Evolutionary conservation across 352 stramenopile species (phyloP).

Genomic region (Elongisporangium anandrum): DNA sequence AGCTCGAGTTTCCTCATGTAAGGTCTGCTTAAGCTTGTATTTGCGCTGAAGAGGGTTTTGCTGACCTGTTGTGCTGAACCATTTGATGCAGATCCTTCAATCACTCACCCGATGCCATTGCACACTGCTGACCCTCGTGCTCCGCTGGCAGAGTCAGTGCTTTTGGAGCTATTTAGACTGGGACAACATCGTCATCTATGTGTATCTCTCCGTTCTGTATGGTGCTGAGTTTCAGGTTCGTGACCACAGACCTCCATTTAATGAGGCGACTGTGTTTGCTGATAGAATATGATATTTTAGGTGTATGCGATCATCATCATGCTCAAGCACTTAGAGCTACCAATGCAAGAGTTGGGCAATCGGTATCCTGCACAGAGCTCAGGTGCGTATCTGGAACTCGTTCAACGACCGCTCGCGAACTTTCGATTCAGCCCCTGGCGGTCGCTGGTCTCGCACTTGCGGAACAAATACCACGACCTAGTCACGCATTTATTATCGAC

Average conservation of each 20-base stretch:
- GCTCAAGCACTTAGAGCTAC: slow-evolving; percentile 42
- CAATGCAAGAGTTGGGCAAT: slow-evolving; percentile 24
- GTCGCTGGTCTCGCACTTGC: slow-evolving; percentile 34
- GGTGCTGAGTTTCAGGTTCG: slow-evolving; percentile 55
- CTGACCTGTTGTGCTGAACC: not conserved
- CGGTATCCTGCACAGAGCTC: slow-evolving; percentile 20
- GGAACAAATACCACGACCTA: slow-evolving; percentile 46
- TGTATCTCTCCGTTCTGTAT: slow-evolving; percentile 53
- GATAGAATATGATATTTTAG: slow-evolving; percentile 13
- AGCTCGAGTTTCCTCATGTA: slow-evolving; percentile 50
- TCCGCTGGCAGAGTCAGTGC: slow-evolving; percentile 47
- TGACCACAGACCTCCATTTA: not conserved
- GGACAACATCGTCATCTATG: slow-evolving; percentile 45
- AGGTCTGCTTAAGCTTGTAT: not conserved
- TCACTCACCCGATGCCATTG: slow-evolving; percentile 39
- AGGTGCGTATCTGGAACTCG: slow-evolving; percentile 25
- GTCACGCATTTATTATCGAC: slow-evolving; percentile 3
- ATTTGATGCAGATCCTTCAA: slow-evolving; percentile 29
- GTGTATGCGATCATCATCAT: slow-evolving; percentile 45
- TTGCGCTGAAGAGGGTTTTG: not conserved
- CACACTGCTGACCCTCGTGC: slow-evolving; percentile 35
- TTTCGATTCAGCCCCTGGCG: slow-evolving; percentile 44
- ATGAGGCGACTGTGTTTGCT: not conserved
- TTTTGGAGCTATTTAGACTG: slow-evolving; percentile 77
- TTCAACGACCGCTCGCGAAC: slow-evolving; percentile 32